Evolutionary conservation across 768 basidiomycete genomes (phyloP).

Genomic region (Hypsizygus marmoreus): DNA sequence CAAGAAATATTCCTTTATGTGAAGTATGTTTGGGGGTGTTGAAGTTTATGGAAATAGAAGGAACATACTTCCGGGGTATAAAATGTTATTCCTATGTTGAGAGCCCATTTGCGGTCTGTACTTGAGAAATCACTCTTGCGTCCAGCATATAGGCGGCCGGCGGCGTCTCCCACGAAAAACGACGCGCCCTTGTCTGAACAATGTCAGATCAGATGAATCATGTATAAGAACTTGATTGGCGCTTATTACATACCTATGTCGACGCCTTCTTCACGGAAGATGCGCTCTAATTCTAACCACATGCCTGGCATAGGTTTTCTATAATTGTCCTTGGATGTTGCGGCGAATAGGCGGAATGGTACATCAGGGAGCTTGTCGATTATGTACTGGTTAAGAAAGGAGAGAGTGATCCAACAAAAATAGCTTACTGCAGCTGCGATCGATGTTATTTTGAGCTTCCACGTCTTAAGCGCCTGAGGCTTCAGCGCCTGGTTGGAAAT

Average conservation of each 20-base stretch:
- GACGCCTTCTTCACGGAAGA: slow-evolving; percentile 59
- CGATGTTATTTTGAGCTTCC: slow-evolving; percentile 75
- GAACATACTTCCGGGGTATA: slow-evolving; percentile 79
- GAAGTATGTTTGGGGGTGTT: background rate
- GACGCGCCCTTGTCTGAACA: slow-evolving; percentile 60
- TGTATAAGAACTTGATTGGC: background rate
- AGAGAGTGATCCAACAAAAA: no score
- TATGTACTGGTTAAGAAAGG: background rate
- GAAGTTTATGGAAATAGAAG: background rate
- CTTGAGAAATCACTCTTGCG: slow-evolving; percentile 68
- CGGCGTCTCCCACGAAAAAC: slow-evolving; percentile 90
- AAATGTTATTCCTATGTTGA: slow-evolving; percentile 74
- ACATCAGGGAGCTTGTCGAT: slow-evolving; percentile 60
- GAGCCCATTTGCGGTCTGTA: slow-evolving; percentile 84
- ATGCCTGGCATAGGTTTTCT: slow-evolving; percentile 90
- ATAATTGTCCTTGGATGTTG: slow-evolving; percentile 70
- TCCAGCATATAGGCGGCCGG: slow-evolving; percentile 60
- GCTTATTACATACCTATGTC: slow-evolving; percentile 56
- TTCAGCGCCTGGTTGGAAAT: slow-evolving; percentile 80
- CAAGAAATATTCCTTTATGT: slow-evolving; percentile 76
- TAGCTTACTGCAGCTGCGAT: slow-evolving; percentile 63
- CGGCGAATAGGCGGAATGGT: slow-evolving; percentile 81
- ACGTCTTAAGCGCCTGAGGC: slow-evolving; percentile 49
- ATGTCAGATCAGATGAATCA: slow-evolving; percentile 16
- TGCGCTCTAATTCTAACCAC: slow-evolving; percentile 70